Evolutionary conservation across 371 early-diverging fungal species (phyloP).

Genomic region (Mortierella sp.): DNA sequence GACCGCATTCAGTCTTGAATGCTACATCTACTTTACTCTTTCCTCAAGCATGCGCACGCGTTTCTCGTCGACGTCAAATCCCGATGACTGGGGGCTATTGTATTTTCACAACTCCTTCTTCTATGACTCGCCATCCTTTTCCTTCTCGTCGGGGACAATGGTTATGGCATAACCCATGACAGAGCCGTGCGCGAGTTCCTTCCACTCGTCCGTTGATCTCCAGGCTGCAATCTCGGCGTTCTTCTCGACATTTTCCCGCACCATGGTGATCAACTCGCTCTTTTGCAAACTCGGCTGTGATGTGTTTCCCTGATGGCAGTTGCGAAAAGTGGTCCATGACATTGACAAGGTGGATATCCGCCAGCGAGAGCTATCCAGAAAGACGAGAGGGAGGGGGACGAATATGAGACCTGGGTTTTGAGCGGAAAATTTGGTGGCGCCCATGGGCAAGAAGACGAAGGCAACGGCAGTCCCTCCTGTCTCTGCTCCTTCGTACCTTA

Average conservation of each 20-base stretch:
- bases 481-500: too few relatives aligned
- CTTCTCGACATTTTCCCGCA: conserved; percentile 29
- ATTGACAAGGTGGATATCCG: conserved; percentile 47
- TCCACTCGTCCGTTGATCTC: conserved; percentile 29
- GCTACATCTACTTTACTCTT: too few relatives aligned
- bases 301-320: conserved; percentile 16
- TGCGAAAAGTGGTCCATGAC: conserved; percentile 36
- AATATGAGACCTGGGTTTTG: too few relatives aligned
- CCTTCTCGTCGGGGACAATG: conserved; percentile 7
- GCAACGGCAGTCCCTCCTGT: too few relatives aligned
- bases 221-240: conserved; percentile 27
- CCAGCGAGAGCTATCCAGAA: conserved; percentile 24
- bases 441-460: too few relatives aligned
- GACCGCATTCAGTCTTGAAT: background rate
- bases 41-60: too few relatives aligned
- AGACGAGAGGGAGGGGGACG: background rate
- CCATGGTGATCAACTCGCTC: conserved; percentile 21
- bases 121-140: background rate
- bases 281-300: conserved; percentile 21
- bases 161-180: conserved; percentile 15
- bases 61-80: too few relatives aligned
- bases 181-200: conserved; percentile 7
- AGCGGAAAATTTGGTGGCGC: too few relatives aligned
- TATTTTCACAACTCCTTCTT: background rate
- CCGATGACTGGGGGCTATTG: too few relatives aligned